Evolutionary conservation across 192 early-diverging fungal species (phyloP).

Genomic region (Chytriomyces confervae): DNA sequence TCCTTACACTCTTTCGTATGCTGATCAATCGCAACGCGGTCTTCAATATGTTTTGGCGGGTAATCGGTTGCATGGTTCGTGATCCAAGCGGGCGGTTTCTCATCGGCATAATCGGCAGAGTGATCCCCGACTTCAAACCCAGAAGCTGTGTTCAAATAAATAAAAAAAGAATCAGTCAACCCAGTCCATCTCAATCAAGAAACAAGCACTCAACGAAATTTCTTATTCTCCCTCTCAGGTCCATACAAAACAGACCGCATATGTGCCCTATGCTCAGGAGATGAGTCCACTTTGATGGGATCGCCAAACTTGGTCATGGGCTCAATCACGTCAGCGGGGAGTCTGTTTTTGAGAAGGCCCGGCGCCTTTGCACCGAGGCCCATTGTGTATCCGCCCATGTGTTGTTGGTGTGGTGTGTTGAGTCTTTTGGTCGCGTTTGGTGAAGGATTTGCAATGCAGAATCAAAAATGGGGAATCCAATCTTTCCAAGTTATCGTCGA

Average conservation of each 20-base stretch:
- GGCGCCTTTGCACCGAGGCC: slow-evolving; percentile 25
- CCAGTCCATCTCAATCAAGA: background rate
- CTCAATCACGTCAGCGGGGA: background rate
- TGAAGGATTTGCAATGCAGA: too few relatives aligned
- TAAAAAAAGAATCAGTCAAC: background rate
- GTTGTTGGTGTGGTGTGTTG: too few relatives aligned
- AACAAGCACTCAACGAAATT: slow-evolving; percentile 1
- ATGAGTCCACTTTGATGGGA: background rate
- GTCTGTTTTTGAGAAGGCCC: slow-evolving; percentile 19
- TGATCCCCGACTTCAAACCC: slow-evolving; percentile 14
- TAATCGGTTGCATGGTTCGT: slow-evolving; percentile 12
- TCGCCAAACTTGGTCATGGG: slow-evolving; percentile 16
- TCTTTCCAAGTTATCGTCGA: too few relatives aligned
- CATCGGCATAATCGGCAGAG: slow-evolving; percentile 21
- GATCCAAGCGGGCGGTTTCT: slow-evolving; percentile 22
- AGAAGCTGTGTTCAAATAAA: slow-evolving; percentile 8
- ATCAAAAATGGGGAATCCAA: too few relatives aligned
- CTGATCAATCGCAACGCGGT: background rate
- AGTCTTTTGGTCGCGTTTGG: too few relatives aligned
- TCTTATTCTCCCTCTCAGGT: background rate
- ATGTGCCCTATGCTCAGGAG: slow-evolving; percentile 1
- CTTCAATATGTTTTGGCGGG: background rate
- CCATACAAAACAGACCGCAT: slow-evolving; percentile 17
- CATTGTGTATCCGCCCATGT: slow-evolving; percentile 32
- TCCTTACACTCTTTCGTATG: slow-evolving; percentile 22